Evolutionary conservation across 192 early-diverging fungal genomes (phyloP), one percentile per base, ranked within the genome.

Genomic region (Backusella tarrabulga): DNA sequence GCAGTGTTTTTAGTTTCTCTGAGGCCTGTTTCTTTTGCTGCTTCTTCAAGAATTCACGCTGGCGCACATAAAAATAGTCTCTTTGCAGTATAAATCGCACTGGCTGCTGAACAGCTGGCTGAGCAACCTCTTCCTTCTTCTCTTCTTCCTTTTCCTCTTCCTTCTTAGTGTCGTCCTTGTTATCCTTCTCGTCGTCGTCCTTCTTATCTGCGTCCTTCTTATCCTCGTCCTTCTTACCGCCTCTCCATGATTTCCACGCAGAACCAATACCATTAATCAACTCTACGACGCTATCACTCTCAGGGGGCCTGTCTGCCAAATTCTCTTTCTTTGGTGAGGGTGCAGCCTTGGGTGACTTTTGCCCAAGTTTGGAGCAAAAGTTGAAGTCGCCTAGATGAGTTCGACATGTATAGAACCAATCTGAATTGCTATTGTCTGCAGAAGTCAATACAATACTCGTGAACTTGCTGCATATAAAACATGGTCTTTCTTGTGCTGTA

Each of bases 391-490:
- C 76, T 1, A 88, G 71, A 66, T 88, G 87, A 21, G 79, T 74
- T 34, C 81, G 73, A 38, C 87, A 88, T 14, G 81, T 71, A 50
- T 85, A 88, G 60, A 88, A 88, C 85, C 84, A 88, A 74, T 88
- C 87, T 36, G 74, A 76, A 34, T 86, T 84, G 23, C 83, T 83
- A 11, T 82, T 83, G 42, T 86, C 83, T n/a, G 84, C 84, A 42
- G 83, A 83, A 4, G 82, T 85, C 44, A 88, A 38, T 19, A 88
- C 87, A 17, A 81, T 85, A 6, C 71, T 81, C 0, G 85, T 84
- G 73, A 88, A 85, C 67, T 85, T 88, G 76, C 79, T 84, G 35
- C 87, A 88, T 26, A 88, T 82, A 79, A 83, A 88, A 80, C 87
- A 86, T 2, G 85, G 79, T 23, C 83, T 52, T n/a, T 86, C 85